Evolutionary conservation across 1,284 basidiomycete genomes (phyloP).

Genomic region (Ceratobasidium sp.): DNA sequence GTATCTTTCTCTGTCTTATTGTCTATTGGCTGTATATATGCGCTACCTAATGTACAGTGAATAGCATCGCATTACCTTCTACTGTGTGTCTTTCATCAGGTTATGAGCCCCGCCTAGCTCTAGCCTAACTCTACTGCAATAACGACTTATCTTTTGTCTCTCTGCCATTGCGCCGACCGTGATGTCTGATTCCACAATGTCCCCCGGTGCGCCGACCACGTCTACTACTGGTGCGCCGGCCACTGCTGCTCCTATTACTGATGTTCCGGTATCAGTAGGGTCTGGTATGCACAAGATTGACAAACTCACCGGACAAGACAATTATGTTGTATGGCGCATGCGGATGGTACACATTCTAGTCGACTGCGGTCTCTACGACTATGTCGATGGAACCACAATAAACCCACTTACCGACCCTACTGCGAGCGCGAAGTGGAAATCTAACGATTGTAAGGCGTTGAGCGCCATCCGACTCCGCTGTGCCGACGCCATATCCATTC

Average conservation of each 20-base stretch:
- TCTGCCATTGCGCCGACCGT: constrained; percentile 4
- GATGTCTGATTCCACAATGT: not conserved
- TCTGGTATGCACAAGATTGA: constrained; percentile 27
- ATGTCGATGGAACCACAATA: constrained; percentile 7
- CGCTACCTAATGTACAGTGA: too few relatives aligned
- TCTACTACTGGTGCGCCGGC: not conserved
- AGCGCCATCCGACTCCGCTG: constrained; percentile 18
- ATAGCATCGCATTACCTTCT: not conserved
- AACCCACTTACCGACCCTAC: not conserved
- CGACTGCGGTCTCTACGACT: constrained; percentile 17
- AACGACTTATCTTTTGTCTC: constrained; percentile 3
- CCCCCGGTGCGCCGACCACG: not conserved
- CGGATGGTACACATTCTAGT: constrained; percentile 18
- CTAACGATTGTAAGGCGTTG: constrained; percentile 14
- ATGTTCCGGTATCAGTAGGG: constrained; percentile 8
- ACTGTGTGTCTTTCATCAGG: constrained; percentile 23
- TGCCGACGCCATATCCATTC: constrained; percentile 13
- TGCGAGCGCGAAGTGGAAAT: constrained; percentile 2
- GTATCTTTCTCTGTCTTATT: too few relatives aligned
- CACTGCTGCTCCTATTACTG: not conserved
- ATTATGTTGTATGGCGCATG: constrained; percentile 30
- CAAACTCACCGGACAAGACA: constrained; percentile 33
- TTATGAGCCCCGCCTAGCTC: constrained; percentile 23
- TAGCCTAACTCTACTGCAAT: constrained; percentile 15
- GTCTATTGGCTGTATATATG: too few relatives aligned